Base-by-base conservation (phyloP, 768 basidiomycete species). In the Tylopilus plumbeoviolaceoides region DNA sequence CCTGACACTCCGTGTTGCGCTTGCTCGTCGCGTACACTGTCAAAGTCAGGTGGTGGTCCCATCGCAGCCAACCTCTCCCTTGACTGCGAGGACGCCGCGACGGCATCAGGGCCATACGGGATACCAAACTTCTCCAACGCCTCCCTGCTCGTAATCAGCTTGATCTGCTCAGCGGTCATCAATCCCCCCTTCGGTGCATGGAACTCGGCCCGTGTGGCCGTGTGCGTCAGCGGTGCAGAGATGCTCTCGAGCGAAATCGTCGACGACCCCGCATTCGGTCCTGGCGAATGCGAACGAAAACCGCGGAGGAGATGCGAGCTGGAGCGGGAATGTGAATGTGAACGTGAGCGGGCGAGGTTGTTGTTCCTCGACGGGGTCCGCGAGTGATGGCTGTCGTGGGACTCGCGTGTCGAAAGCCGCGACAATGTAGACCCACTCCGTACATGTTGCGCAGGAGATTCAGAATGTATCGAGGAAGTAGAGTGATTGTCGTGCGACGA, bases 171-270 rank as follows among this genome's bases (percentile, higher is more conserved):
- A 0, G 76, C 66, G 7, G 78, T 80, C 48, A 66, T 17, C 42
- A 66, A 35, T 0, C 80, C 79, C 5, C 70, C 63, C 45, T 67
- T 66, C 20, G 79, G 79, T 51, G 82, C 87, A 17, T 78, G 78
- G 56, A 90, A 87, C 63, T 85, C 84, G 2, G 89, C 84, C 21
- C 85, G 82, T 20, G 79, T 72, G 25, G 79, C 72, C 11, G 90
- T 91, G 64, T 92, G 87, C 7, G 83, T 77, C 9, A 92, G 78
- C 7, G 90, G 90, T 5, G 86, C 63, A 6, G 87, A 89, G 52
- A 92, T 91, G 10, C 80, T 87, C 57, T 82, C 75, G 33, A 90
- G 73, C 17, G 89, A 89, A 51, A 89, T 82, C 48, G 78, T 72
- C 18, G 87, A 87, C 8, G 87, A 87, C 31, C 76, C 81, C 44